phyloP scores from a whole-genome alignment of 495 filamentous ascomycete genomes.

The Penicillium pancosmium region DNA sequence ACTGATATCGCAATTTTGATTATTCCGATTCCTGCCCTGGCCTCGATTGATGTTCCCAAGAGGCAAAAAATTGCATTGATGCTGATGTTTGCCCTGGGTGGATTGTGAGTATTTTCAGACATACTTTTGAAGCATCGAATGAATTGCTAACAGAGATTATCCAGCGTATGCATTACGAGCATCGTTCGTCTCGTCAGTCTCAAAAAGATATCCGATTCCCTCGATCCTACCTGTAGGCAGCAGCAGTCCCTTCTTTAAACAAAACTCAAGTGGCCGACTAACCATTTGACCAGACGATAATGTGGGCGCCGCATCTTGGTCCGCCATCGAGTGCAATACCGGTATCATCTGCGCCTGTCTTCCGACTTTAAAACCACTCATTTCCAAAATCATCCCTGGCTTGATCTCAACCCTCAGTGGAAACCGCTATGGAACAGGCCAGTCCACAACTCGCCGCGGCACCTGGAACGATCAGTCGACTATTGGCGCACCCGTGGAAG shows the following conservation, averaged over 20 bases:
- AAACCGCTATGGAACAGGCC: constrained; percentile 21
- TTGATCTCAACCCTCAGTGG: constrained; percentile 34
- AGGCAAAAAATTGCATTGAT: constrained; percentile 51
- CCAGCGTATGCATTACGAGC: constrained; percentile 50
- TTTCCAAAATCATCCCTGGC: constrained; percentile 45
- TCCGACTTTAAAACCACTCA: constrained; percentile 81
- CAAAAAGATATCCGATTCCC: constrained; percentile 41
- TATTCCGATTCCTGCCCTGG: constrained; percentile 53
- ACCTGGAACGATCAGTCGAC: constrained; percentile 41
- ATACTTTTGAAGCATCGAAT: not conserved
- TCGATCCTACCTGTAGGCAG: constrained; percentile 47
- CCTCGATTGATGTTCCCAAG: constrained; percentile 45
- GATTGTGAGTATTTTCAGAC: constrained; percentile 44
- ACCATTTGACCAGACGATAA: constrained; percentile 46
- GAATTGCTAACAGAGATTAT: constrained; percentile 5
- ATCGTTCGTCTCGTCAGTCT: constrained; percentile 42
- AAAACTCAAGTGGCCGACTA: not conserved
- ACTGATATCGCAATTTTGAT: constrained; percentile 56
- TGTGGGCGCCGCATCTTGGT: constrained; percentile 69
- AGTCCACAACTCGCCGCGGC: constrained; percentile 23
- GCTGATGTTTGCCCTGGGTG: constrained; percentile 53
- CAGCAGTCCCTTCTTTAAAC: not conserved
- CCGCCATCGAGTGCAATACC: constrained; percentile 84
- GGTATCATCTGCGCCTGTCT: constrained; percentile 90
- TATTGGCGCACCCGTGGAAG: constrained; percentile 34